Percentiles rank a stretch among this genome's conserved stretches.
Conservation (phyloP, 352 stramenopile genomes). For the Phytophthora hibernalis region DNA sequence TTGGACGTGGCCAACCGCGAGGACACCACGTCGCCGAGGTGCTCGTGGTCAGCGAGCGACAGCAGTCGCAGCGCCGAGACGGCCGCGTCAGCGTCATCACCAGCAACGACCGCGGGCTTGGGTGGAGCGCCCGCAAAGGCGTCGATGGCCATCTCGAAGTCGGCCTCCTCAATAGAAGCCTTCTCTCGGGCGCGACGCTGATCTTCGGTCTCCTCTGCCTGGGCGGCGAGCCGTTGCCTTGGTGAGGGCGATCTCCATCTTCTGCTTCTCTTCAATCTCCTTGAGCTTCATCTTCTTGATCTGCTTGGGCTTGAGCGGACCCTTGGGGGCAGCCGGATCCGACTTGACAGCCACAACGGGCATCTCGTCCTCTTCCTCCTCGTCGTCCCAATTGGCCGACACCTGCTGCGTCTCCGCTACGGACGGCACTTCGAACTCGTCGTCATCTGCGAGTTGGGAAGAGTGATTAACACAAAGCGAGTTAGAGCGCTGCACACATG, state of each 20-base stretch:
- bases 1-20: conserved; percentile 67
- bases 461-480: conserved; percentile 8
- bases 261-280: conserved; percentile 86
- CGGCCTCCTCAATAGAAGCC: conserved; percentile 67
- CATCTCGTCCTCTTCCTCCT: conserved; percentile 78
- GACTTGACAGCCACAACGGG: conserved; percentile 34
- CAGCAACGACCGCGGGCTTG: conserved; percentile 32
- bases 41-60: conserved; percentile 77
- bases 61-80: conserved; percentile 73
- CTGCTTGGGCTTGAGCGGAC: conserved; percentile 83
- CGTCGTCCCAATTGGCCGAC: conserved; percentile 76
- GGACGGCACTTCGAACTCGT: conserved; percentile 84
- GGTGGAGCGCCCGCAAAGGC: conserved; percentile 62
- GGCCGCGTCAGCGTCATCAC: conserved; percentile 49
- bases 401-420: conserved; percentile 53
- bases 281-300: conserved; percentile 90
- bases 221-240: conserved; percentile 76
- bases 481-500: background rate
- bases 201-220: conserved; percentile 71
- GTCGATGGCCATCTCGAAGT: conserved; percentile 83
- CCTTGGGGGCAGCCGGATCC: conserved; percentile 44
- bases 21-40: conserved; percentile 70
- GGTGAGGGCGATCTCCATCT: conserved; percentile 75
- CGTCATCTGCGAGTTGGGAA: conserved; percentile 70
- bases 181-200: conserved; percentile 69